Evolutionary conservation across 2,329 filamentous ascomycete species (phyloP), one percentile per base, ranked within the genome.

Genomic region (Trichophyton schoenleinii): DNA sequence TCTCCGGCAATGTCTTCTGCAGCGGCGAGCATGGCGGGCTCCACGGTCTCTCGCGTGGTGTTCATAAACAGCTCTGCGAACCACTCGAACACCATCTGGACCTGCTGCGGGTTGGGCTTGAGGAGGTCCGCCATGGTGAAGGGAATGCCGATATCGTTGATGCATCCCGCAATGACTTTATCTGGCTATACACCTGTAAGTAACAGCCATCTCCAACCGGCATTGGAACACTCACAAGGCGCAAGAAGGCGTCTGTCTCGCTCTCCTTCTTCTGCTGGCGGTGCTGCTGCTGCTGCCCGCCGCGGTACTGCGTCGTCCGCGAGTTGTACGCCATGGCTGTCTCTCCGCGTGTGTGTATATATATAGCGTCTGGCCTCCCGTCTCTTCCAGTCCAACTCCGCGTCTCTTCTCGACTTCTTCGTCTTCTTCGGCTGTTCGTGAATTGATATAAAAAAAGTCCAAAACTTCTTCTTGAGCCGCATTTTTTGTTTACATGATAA

Each of bases 51-150:
- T 68, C 91, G 88, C 41, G 91, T 96, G 60, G 89, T 87, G 76
- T 96, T 96, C 78, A 96, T 89, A 31, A 97, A 83, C 18, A 96
- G 80, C 71, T 96, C 91, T 63, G 91, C 91, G 68, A 99, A 94
- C 87, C 91, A 95, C 80, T 99, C 94, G 71, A 97, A 95, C 59
- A 99, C 91, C 79, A 94, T 91, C 75, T 99, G 94, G 60, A 97
- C 91, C 70, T 96, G 91, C 63, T 92, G 84, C 2, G 94, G 87
- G 68, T 96, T 96, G 3, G 94, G 94, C 71, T 96, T 97, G 68
- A 92, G 86, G 46, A 99, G 82, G 75, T 99, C 92, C 64, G 87
- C 83, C 18, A 91, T 80, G 41, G 84, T 88, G 74, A 97, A 96
- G 31, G 84, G 86, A 69, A 97, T 91, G 63, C 92, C 92, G 69